phyloP scores from a whole-genome alignment of 2,329 filamentous ascomycete species.

The Sordariomycetes sp. region DNA sequence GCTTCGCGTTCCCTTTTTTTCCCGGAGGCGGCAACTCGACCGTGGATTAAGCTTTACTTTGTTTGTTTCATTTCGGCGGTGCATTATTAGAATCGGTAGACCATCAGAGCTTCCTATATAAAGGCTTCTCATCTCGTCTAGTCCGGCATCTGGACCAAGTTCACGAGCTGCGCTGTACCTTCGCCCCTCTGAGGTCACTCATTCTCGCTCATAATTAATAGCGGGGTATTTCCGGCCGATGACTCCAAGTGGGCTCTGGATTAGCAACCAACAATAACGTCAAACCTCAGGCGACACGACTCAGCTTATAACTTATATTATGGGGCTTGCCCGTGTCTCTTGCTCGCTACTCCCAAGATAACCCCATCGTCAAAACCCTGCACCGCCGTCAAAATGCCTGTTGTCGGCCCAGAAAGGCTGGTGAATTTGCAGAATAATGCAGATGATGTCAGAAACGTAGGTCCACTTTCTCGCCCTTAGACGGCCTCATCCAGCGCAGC shows the following conservation, averaged over 20 bases:
- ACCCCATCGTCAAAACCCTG: background rate
- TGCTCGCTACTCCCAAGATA: conserved; percentile 2
- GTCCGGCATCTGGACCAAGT: background rate
- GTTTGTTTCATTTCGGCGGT: too few species aligned
- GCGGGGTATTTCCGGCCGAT: background rate
- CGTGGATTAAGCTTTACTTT: too few species aligned
- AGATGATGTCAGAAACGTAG: conserved; percentile 82
- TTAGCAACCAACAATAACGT: background rate
- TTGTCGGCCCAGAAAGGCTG: conserved; percentile 83
- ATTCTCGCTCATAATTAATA: background rate
- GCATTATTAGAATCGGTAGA: too few species aligned
- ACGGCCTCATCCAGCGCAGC: conserved; percentile 6
- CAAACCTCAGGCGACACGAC: background rate
- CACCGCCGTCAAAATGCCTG: conserved; percentile 57
- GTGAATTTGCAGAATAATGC: conserved; percentile 80
- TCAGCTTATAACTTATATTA: conserved; percentile 6
- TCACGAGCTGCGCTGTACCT: background rate
- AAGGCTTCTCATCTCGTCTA: too few species aligned
- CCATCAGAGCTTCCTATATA: too few species aligned
- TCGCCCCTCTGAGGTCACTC: background rate
- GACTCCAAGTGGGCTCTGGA: background rate
- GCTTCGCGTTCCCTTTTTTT: background rate
- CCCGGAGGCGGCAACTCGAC: background rate
- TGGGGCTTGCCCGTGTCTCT: conserved; percentile 7
- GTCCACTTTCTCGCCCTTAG: conserved; percentile 12